Evolutionary conservation across 331 rosid species (phyloP), one percentile per base, ranked within the genome.

Genomic region (Cydonia oblonga): DNA sequence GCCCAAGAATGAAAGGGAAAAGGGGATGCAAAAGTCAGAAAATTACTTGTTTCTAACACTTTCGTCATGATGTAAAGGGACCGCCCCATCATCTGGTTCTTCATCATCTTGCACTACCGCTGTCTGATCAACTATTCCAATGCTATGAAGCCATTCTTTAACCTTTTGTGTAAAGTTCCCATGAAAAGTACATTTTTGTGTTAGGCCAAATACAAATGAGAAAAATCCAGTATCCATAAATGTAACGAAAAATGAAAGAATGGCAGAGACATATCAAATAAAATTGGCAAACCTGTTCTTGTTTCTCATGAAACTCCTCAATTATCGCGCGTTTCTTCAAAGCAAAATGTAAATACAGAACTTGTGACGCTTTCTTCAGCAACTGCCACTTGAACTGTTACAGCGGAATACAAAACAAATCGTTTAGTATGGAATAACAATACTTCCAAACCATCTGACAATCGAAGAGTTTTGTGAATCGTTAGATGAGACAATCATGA

Each of bases 71-170:
- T 82, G 90, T 60, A 86, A 71, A 78, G 92, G 89, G 64, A 93
- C 84, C 59, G 90, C 75, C 64, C 85, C 97, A 72, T 87, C 96
- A 74, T 90, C 98, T 75, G 96, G 91, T 32, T 90, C 97, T 58
- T 93, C 97, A 64, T 81, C 93, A 66, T 93, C 93, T 49, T 87
- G 96, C 53, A 81, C 87, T 42, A 87, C 90, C 26, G 87, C 84
- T 2, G 84, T 82, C 22, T 89, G 97, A 66, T 93, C 97, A 19
- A 64, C 85, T 64, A 93, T 84, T 73, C 98, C 97, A 64, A 87
- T 70, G 80, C 87, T 87, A n/a, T 90, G 97, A 58, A 93, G 97
- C 97, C 98, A 93, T 79, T 93, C 98, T 89, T 85, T 93, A 42
- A 89, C 88, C 97, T 93, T 77, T 32, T 61, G 12, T 9, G 72